Conservation (phyloP, 75 land plant species). For the Cunninghamia lanceolata region DNA sequence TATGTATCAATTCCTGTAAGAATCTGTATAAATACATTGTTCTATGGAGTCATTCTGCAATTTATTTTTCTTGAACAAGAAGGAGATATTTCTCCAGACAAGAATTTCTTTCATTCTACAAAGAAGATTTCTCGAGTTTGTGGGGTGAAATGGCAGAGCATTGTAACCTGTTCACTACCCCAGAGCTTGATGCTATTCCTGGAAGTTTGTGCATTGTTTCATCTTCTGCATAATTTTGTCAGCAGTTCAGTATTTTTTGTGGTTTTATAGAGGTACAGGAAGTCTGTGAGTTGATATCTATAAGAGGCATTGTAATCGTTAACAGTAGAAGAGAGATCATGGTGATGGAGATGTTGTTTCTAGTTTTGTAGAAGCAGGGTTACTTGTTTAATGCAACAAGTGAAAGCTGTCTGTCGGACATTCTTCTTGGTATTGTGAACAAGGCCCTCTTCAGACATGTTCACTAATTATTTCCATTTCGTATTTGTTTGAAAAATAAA, state of each 20-base stretch:
- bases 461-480: neutral
- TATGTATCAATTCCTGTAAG: constrained; percentile 11
- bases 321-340: constrained; percentile 11
- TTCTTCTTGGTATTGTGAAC: neutral
- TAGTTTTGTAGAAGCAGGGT: constrained; percentile 9
- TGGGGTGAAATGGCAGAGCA: neutral
- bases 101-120: constrained; percentile 8
- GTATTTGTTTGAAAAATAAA: constrained; percentile 8
- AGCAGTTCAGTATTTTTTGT: constrained; percentile 14
- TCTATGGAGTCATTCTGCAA: neutral
- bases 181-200: constrained; percentile 10
- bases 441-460: constrained; percentile 4
- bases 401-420: constrained; percentile 1
- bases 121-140: neutral
- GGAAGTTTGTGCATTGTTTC: constrained; percentile 8
- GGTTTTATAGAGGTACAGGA: constrained; percentile 9
- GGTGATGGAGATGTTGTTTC: constrained; percentile 12
- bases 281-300: constrained; percentile 7
- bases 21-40: constrained; percentile 11
- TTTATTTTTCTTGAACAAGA: constrained; percentile 2
- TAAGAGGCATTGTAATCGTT: constrained; percentile 11
- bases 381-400: constrained; percentile 9
- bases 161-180: neutral
- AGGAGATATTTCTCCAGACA: neutral
- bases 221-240: constrained; percentile 10